Percentiles rank a stretch among this genome's conserved stretches.
Evolutionary conservation across 257 asterid species (phyloP).

Genomic region (Cinchona pubescens): DNA sequence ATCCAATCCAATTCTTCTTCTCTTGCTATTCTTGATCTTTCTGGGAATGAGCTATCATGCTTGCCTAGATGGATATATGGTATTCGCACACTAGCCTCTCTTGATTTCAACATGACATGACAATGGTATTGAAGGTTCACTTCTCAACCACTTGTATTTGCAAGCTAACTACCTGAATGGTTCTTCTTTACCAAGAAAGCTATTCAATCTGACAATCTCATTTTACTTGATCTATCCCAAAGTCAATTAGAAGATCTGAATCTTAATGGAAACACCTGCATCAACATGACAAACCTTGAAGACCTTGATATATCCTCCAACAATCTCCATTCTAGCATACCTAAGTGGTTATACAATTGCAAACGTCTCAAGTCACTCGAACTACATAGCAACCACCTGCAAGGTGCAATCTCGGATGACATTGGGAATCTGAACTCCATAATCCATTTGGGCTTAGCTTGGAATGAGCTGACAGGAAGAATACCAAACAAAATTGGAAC

Average conservation of each 20-base stretch:
- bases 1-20: background rate
- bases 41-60: background rate
- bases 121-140: too few relatives aligned
- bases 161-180: background rate
- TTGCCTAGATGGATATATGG: too few relatives aligned
- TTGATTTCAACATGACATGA: too few relatives aligned
- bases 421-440: constrained; percentile 33
- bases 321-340: constrained; percentile 27
- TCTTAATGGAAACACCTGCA: background rate
- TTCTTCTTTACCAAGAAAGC: background rate
- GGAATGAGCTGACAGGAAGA: constrained; percentile 28
- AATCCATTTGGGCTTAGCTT: background rate
- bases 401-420: constrained; percentile 26
- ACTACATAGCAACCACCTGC: background rate
- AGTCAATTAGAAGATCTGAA: background rate
- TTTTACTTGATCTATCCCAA: background rate
- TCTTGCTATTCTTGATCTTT: background rate
- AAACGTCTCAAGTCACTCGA: constrained; percentile 19
- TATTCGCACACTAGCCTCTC: too few relatives aligned
- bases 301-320: constrained; percentile 19
- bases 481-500: constrained; percentile 24
- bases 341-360: constrained; percentile 33
- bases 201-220: background rate
- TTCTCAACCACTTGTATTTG: background rate
- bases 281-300: constrained; percentile 21